Evolutionary conservation across 441 rosid species (phyloP), one percentile per base, ranked within the genome.

Genomic region (Hura crepitans): DNA sequence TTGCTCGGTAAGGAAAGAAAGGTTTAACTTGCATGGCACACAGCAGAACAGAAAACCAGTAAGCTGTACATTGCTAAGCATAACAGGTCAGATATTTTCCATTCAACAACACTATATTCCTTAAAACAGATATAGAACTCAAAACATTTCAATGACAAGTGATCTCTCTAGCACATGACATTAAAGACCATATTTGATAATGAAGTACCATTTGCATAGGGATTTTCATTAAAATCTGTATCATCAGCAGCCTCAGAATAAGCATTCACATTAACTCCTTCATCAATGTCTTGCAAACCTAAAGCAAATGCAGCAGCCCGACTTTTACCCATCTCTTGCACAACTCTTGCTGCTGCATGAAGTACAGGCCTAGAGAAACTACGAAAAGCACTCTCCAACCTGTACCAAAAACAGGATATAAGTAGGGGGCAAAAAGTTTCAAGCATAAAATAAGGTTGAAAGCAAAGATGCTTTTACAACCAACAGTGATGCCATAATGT

Each of bases 291-390:
- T 69, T 89, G 96, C 77, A 93, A 79, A 63, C 99, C 99, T 74
- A 96, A 66, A 75, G 99, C 86, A 85, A 87, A 89, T 14, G 99
- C 99, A 74, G 97, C 97, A 80, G 98, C 99, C 53, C 98, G 82
- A 75, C 99, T 91, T 84, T 83, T 96, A 69, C 98, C 99, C 96
- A 96, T 91, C 83, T 96, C 99, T 80, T 87, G 99, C 66, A 96
- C 99, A 75, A 96, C 97, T 80, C 98, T 85, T 75, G 99, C 97
- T 20, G 99, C 98, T 69, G 99, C 98, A 82, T 96, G 99, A 75
- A 96, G 97, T 42, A 90, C 97, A 47, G 99, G 98, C 84, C 99
- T 88, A 70, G 99, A 96, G 84, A 96, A 96, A 87, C 94, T 96
- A 75, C 98, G 96, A 51, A 96, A 93, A 74, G 98, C 92, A 81